phyloP scores from a whole-genome alignment of 805 yeast species.

The Huiozyma sinensis region DNA sequence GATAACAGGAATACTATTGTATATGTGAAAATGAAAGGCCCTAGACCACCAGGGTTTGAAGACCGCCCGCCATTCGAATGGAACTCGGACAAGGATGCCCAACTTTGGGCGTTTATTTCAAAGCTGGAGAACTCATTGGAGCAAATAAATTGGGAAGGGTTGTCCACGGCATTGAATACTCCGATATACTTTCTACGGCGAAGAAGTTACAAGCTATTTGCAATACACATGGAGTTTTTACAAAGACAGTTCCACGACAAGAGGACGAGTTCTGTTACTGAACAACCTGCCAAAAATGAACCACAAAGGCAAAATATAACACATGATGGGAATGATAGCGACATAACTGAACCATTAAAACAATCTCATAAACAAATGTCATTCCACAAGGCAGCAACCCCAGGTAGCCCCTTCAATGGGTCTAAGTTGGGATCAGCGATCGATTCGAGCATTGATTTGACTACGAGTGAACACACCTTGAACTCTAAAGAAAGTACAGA shows the following conservation, averaged over 20 bases:
- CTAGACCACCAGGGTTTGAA: constrained; percentile 30
- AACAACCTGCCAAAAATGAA: background rate
- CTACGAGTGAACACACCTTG: background rate
- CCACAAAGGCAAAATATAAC: background rate
- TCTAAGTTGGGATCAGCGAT: background rate
- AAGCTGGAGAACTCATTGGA: constrained; percentile 13
- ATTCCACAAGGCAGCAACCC: background rate
- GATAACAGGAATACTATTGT: constrained; percentile 28
- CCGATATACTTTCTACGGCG: constrained; percentile 22
- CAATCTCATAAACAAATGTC: background rate
- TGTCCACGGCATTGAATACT: constrained; percentile 30
- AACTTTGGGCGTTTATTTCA: constrained; percentile 23
- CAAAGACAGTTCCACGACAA: constrained; percentile 16
- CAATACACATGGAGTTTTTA: constrained; percentile 18
- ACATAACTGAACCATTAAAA: background rate
- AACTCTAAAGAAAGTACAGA: background rate
- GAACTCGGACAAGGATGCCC: constrained; percentile 25
- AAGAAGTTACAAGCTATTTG: constrained; percentile 22
- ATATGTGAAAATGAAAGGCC: constrained; percentile 35
- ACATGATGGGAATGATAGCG: background rate
- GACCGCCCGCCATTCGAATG: constrained; percentile 31
- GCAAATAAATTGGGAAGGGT: constrained; percentile 22
- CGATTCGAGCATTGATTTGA: background rate
- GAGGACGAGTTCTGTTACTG: background rate
- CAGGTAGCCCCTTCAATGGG: background rate